A percentile compares a stretch with the other conserved stretches of the same genome.
These are phyloP conservation scores for Suillus sp. DNA, from an alignment of 768 basidiomycete species.

Conservation along the genomic window DNA sequence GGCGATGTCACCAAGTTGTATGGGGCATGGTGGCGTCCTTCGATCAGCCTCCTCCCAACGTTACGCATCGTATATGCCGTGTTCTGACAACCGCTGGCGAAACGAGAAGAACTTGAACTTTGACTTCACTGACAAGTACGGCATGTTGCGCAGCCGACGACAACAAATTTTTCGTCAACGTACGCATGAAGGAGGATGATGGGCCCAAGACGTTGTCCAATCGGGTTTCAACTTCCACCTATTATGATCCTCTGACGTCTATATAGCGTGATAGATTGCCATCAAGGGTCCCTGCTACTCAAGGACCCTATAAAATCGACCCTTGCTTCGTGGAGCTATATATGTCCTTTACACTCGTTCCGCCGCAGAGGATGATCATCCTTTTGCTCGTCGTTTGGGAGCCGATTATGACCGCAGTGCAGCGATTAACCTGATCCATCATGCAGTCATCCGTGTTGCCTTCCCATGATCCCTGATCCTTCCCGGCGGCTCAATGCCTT, in stretches of 20 bases:
- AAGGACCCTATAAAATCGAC: background rate
- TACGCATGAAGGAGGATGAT: background rate
- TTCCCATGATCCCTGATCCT: conserved; percentile 4
- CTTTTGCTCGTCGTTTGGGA: background rate
- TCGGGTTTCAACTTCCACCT: background rate
- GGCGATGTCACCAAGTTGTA: background rate
- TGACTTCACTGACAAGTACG: background rate
- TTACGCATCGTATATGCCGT: background rate
- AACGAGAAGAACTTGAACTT: background rate
- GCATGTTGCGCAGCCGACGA: background rate
- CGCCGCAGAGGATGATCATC: background rate
- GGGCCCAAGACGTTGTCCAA: background rate
- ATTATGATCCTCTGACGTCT: background rate
- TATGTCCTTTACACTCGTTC: background rate
- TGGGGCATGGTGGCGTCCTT: background rate
- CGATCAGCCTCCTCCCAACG: background rate
- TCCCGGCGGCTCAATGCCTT: background rate
- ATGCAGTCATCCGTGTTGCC: background rate
- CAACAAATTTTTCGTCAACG: background rate
- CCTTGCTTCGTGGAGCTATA: background rate
- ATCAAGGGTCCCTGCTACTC: background rate
- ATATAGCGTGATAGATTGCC: conserved; percentile 6
- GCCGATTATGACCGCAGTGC: background rate
- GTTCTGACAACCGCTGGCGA: background rate
- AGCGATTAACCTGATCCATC: background rate